Evolutionary conservation across 352 stramenopile genomes (phyloP).

Genomic region (Pythium phragmiticola): DNA sequence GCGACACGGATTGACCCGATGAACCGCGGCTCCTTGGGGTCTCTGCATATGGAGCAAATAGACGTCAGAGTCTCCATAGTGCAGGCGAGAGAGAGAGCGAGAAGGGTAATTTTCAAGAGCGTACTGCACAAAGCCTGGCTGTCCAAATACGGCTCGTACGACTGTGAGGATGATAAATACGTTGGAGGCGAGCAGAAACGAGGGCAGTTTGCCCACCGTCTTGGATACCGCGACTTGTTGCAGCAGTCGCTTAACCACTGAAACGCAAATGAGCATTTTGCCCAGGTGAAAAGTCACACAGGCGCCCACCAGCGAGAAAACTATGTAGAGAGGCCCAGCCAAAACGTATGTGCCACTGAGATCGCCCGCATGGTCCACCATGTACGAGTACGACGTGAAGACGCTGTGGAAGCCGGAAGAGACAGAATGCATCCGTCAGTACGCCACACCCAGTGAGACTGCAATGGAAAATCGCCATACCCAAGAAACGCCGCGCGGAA

Average conservation of each 20-base stretch:
- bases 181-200: slow-evolving; percentile 25
- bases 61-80: not conserved
- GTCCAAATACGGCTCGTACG: slow-evolving; percentile 26
- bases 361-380: slow-evolving; percentile 82
- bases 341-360: slow-evolving; percentile 43
- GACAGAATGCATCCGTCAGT: not conserved
- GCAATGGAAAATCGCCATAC: slow-evolving; percentile 28
- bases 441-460: not conserved
- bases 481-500: slow-evolving; percentile 79
- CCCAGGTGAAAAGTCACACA: slow-evolving; percentile 62
- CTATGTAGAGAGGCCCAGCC: slow-evolving; percentile 63
- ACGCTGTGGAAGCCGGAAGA: slow-evolving; percentile 39
- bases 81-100: not conserved
- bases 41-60: slow-evolving; percentile 30
- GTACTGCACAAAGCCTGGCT: slow-evolving; percentile 32
- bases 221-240: slow-evolving; percentile 19
- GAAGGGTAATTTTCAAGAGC: not conserved
- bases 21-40: slow-evolving; percentile 72
- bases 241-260: slow-evolving; percentile 18
- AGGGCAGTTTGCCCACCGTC: slow-evolving; percentile 26
- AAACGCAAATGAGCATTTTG: slow-evolving; percentile 28
- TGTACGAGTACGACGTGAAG: slow-evolving; percentile 89
- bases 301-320: slow-evolving; percentile 41
- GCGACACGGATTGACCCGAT: slow-evolving; percentile 34
- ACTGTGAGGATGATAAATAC: slow-evolving; percentile 31